phyloP scores from a whole-genome alignment of 176 grass and related monocot genomes.

The Phragmites australis region DNA sequence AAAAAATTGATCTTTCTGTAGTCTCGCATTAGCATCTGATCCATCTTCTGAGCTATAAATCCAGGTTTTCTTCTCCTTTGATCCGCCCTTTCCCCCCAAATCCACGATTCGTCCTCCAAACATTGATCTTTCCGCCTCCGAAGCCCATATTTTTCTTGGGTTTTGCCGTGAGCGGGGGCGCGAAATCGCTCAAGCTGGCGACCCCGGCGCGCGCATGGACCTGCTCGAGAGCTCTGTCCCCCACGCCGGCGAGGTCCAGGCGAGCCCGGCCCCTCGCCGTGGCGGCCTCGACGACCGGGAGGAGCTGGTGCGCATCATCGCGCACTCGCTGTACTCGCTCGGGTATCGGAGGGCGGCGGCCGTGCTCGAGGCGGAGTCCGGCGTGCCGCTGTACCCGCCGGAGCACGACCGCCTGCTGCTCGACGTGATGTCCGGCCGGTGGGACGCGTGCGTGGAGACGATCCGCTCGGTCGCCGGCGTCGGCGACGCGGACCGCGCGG shows the following conservation, averaged over 20 bases:
- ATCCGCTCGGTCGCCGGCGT: slow-evolving; percentile 58
- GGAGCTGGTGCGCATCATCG: slow-evolving; percentile 69
- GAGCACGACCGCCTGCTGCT: slow-evolving; percentile 69
- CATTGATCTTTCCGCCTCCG: not conserved
- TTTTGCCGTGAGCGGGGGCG: slow-evolving; percentile 22
- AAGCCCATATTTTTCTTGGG: slow-evolving; percentile 29
- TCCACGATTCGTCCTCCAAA: slow-evolving; percentile 1
- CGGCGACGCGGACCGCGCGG: slow-evolving; percentile 30
- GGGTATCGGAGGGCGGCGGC: slow-evolving; percentile 73
- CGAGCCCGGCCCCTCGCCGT: slow-evolving; percentile 31
- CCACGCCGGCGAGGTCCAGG: slow-evolving; percentile 35
- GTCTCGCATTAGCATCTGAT: not conserved
- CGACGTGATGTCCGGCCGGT: slow-evolving; percentile 68
- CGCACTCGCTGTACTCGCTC: slow-evolving; percentile 79
- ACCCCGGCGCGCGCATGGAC: slow-evolving; percentile 42
- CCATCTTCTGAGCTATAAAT: not conserved
- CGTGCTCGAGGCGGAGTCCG: slow-evolving; percentile 78
- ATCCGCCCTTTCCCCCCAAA: slow-evolving; percentile 6
- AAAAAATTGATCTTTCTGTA: slow-evolving; percentile 13
- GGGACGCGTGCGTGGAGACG: slow-evolving; percentile 72
- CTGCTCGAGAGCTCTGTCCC: slow-evolving; percentile 40
- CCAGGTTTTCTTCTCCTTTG: slow-evolving; percentile 4
- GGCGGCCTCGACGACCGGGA: slow-evolving; percentile 59
- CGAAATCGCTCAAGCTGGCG: slow-evolving; percentile 60
- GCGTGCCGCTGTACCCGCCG: slow-evolving; percentile 59